Percentiles rank a stretch among this genome's conserved stretches.
These are phyloP conservation scores for Schizothecium vesticola DNA, from an alignment of 495 filamentous ascomycete species.

Conservation along the genomic window DNA sequence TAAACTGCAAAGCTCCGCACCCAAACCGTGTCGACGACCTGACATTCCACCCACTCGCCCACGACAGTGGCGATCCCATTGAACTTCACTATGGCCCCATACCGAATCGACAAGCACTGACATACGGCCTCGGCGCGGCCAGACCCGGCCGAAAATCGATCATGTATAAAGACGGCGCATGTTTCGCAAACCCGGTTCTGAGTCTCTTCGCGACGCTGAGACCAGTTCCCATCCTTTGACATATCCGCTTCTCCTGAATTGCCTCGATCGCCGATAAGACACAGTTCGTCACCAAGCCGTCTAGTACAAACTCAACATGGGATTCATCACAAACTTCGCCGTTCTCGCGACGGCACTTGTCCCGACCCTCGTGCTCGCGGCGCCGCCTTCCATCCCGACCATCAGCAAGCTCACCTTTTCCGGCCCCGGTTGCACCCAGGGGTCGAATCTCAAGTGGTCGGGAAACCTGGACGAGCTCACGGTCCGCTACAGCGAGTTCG, in stretches of 20 bases:
- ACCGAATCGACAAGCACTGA: neutral
- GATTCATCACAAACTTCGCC: slow-evolving; percentile 21
- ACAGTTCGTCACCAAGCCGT: neutral
- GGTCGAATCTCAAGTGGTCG: slow-evolving; percentile 21
- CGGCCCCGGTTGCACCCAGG: slow-evolving; percentile 34
- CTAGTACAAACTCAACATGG: slow-evolving; percentile 17
- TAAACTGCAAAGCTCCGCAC: slow-evolving; percentile 28
- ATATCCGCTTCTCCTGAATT: neutral
- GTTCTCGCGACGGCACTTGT: slow-evolving; percentile 21
- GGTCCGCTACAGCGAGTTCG: slow-evolving; percentile 32
- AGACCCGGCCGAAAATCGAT: neutral
- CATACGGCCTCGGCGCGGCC: neutral
- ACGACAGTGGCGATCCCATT: slow-evolving; percentile 5
- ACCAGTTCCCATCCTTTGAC: neutral
- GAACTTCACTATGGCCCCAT: neutral
- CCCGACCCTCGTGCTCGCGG: slow-evolving; percentile 15
- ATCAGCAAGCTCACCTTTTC: slow-evolving; percentile 36
- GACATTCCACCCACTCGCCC: slow-evolving; percentile 1
- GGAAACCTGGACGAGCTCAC: slow-evolving; percentile 34
- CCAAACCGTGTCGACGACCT: slow-evolving; percentile 15
- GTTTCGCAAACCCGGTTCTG: slow-evolving; percentile 3
- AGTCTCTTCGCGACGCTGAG: neutral
- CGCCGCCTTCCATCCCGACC: slow-evolving; percentile 9
- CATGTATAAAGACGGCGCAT: slow-evolving; percentile 4
- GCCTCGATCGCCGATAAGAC: neutral